phyloP scores from a whole-genome alignment of 2,329 filamentous ascomycete species.

The Fusarium temperatum region DNA sequence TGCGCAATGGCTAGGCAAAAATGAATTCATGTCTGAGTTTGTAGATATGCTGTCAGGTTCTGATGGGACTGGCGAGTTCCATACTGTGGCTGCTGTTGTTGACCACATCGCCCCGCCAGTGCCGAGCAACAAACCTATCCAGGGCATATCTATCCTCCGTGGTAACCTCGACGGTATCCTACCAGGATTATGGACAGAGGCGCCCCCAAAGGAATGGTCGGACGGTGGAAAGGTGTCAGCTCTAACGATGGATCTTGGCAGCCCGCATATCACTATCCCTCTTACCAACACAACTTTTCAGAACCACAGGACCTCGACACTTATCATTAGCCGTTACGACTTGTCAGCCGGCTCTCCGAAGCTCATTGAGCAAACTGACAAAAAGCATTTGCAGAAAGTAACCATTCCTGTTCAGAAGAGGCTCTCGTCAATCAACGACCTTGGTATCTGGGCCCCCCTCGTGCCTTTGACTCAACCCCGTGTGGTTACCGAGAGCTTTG shows the following conservation, averaged over 20 bases:
- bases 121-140: constrained; percentile 43
- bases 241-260: constrained; percentile 53
- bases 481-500: constrained; percentile 71
- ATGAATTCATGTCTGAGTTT: constrained; percentile 53
- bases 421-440: constrained; percentile 33
- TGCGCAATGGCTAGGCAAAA: constrained; percentile 58
- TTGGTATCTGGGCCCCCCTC: constrained; percentile 57
- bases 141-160: constrained; percentile 63
- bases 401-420: constrained; percentile 35
- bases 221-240: constrained; percentile 51
- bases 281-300: constrained; percentile 82
- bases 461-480: constrained; percentile 71
- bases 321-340: constrained; percentile 54
- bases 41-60: constrained; percentile 57
- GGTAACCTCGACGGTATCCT: constrained; percentile 54
- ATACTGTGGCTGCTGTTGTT: constrained; percentile 64
- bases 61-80: constrained; percentile 50
- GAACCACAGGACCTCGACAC: constrained; percentile 70
- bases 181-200: constrained; percentile 55
- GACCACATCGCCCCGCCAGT: constrained; percentile 59
- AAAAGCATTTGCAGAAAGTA: constrained; percentile 54
- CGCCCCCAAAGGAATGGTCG: constrained; percentile 38
- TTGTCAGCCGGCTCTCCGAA: constrained; percentile 30
- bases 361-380: constrained; percentile 38
- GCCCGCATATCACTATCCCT: constrained; percentile 63